Conservation (phyloP, 768 basidiomycete genomes). For the Boletus edulis region DNA sequence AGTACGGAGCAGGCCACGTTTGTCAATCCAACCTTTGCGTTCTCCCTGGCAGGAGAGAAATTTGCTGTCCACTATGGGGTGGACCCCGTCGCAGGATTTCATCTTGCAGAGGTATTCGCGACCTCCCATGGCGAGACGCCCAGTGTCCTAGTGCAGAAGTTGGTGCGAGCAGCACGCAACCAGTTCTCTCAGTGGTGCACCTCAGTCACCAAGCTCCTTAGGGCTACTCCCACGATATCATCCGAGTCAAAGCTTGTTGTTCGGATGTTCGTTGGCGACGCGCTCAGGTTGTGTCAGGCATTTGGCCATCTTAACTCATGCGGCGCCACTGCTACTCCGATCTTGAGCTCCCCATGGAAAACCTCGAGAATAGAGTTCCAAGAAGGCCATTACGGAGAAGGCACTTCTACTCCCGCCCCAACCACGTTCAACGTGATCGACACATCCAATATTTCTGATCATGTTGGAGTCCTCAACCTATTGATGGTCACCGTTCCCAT, state of each 20-base stretch:
- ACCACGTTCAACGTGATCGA: conserved; percentile 32
- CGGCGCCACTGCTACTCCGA: conserved; percentile 13
- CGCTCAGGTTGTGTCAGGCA: conserved; percentile 27
- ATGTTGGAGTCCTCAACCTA: conserved; percentile 30
- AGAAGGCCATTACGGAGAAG: conserved; percentile 16
- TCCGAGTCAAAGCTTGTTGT: conserved; percentile 17
- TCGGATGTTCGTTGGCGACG: conserved; percentile 32
- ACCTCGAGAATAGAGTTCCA: conserved; percentile 22
- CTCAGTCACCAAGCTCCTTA: conserved; percentile 16
- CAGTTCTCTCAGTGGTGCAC: conserved; percentile 31
- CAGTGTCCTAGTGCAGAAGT: conserved; percentile 11
- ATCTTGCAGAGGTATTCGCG: conserved; percentile 29
- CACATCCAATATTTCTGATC: conserved; percentile 32
- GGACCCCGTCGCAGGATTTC: conserved; percentile 31
- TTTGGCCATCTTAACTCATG: conserved; percentile 11
- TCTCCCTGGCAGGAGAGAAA: conserved; percentile 20
- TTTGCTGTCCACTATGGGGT: conserved; percentile 30
- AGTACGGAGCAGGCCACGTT: conserved; percentile 8
- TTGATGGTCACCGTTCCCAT: conserved; percentile 22
- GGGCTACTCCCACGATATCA: background rate
- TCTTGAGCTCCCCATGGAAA: conserved; percentile 25
- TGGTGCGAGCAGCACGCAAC: conserved; percentile 16
- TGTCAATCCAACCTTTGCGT: conserved; percentile 32
- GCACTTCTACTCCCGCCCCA: conserved; percentile 19
- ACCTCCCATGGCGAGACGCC: conserved; percentile 1